These are phyloP conservation scores for Candida berthetii DNA, from an alignment of 805 yeast genomes.

Conservation along the genomic window DNA sequence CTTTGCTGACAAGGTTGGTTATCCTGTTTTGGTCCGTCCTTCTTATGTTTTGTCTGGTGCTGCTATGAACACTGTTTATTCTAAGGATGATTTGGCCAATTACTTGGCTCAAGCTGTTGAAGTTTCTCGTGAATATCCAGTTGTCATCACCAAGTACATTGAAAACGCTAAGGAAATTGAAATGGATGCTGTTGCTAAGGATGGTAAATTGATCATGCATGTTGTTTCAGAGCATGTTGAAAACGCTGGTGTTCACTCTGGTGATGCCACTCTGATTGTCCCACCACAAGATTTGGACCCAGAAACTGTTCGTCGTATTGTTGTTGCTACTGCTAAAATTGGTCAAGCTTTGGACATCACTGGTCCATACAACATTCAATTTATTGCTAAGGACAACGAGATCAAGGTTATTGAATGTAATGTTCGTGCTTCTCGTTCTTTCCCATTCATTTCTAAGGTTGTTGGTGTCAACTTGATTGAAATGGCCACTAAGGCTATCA, in stretches of 20 bases:
- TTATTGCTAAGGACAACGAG: slow-evolving; percentile 91
- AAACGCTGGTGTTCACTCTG: slow-evolving; percentile 99
- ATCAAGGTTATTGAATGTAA: slow-evolving; percentile 98
- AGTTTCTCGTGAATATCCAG: slow-evolving; percentile 97
- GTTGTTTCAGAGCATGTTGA: slow-evolving; percentile 98
- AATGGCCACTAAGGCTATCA: slow-evolving; percentile 93
- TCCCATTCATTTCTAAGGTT: slow-evolving; percentile 97
- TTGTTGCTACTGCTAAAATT: slow-evolving; percentile 92
- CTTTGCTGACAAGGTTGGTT: slow-evolving; percentile 85
- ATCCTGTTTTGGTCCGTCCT: slow-evolving; percentile 96
- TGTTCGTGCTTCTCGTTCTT: slow-evolving; percentile 98
- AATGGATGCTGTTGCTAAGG: slow-evolving; percentile 96
- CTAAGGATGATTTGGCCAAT: slow-evolving; percentile 79
- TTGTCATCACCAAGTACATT: slow-evolving; percentile 92
- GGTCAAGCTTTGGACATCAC: slow-evolving; percentile 93
- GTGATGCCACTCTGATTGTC: slow-evolving; percentile 95
- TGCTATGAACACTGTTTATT: slow-evolving; percentile 96
- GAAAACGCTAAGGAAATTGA: slow-evolving; percentile 97
- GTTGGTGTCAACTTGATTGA: slow-evolving; percentile 95
- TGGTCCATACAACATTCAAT: slow-evolving; percentile 97
- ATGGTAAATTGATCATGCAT: slow-evolving; percentile 93
- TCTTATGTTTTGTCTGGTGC: slow-evolving; percentile 98
- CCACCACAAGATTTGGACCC: slow-evolving; percentile 95
- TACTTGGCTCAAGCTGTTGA: slow-evolving; percentile 93
- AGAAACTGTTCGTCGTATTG: slow-evolving; percentile 87